Percentiles rank a stretch among this genome's conserved stretches.
These are phyloP conservation scores for Polygonum maritimum DNA, from an alignment of 148 eudicot species.

Conservation along the genomic window DNA sequence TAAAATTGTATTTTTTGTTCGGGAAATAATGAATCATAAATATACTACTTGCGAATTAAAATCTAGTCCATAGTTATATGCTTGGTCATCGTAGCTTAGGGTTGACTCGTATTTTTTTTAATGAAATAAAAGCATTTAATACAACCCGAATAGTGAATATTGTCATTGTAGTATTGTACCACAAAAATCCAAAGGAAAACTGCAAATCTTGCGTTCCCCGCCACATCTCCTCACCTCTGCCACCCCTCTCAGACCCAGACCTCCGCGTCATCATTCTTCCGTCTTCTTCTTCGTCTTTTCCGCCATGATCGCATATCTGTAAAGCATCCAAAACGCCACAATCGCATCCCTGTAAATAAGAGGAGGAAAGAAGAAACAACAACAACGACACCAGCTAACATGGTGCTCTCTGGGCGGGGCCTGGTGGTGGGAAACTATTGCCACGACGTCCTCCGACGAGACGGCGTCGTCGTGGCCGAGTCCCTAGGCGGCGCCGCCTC, in stretches of 20 bases:
- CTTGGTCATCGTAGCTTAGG: too few species aligned
- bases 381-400: background rate
- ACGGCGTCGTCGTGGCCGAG: slow-evolving; percentile 47
- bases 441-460: slow-evolving; percentile 64
- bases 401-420: slow-evolving; percentile 15
- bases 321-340: background rate
- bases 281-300: background rate
- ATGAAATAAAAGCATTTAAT: too few species aligned
- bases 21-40: too few species aligned
- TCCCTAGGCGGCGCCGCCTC: slow-evolving; percentile 97
- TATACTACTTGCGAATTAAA: too few species aligned
- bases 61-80: too few species aligned
- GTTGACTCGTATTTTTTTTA: too few species aligned
- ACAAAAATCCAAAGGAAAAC: background rate
- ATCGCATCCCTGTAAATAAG: background rate
- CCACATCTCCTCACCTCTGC: slow-evolving; percentile 5
- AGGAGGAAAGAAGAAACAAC: background rate
- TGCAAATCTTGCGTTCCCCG: background rate
- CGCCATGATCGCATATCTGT: background rate
- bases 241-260: background rate
- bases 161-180: too few species aligned
- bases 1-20: too few species aligned
- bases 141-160: too few species aligned
- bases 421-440: slow-evolving; percentile 79
- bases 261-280: slow-evolving; percentile 7